Conservation (phyloP, 352 stramenopile species). For the Globisporangium polare region DNA sequence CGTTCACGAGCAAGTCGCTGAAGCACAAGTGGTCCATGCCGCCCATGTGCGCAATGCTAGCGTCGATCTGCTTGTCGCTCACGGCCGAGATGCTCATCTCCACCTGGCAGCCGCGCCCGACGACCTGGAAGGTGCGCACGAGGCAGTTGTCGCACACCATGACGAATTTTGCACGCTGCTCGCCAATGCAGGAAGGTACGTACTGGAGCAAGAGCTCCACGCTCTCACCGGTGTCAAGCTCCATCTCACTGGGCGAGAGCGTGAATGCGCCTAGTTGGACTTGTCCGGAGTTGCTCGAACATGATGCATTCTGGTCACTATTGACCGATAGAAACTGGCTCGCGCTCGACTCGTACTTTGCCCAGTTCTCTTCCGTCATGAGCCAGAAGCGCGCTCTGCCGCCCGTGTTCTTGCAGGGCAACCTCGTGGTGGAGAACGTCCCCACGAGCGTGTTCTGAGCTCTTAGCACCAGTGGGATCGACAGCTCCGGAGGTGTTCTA, state of each 20-base stretch:
- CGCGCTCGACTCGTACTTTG: constrained; percentile 25
- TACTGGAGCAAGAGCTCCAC: constrained; percentile 52
- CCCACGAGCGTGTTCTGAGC: constrained; percentile 67
- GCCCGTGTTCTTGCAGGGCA: constrained; percentile 59
- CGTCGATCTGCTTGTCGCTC: constrained; percentile 46
- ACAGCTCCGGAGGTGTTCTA: constrained; percentile 56
- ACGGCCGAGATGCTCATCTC: constrained; percentile 44
- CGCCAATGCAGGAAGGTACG: constrained; percentile 46
- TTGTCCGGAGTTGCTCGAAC: background rate
- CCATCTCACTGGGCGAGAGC: constrained; percentile 50
- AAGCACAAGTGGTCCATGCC: constrained; percentile 50
- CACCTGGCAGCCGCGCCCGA: constrained; percentile 64
- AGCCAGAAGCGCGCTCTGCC: constrained; percentile 70
- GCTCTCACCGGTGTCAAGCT: constrained; percentile 38
- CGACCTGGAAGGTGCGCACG: constrained; percentile 64
- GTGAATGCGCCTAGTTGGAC: constrained; percentile 44
- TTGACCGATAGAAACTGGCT: constrained; percentile 4
- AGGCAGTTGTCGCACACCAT: constrained; percentile 86
- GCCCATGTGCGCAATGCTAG: constrained; percentile 39
- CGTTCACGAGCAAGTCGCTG: constrained; percentile 31
- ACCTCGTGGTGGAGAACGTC: constrained; percentile 31
- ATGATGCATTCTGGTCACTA: background rate
- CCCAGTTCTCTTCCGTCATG: constrained; percentile 53
- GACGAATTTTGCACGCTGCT: constrained; percentile 60
- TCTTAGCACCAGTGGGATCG: constrained; percentile 51